Evolutionary conservation across 2,329 filamentous ascomycete species (phyloP).

Genomic region (Thermothelomyces thermophilus): DNA sequence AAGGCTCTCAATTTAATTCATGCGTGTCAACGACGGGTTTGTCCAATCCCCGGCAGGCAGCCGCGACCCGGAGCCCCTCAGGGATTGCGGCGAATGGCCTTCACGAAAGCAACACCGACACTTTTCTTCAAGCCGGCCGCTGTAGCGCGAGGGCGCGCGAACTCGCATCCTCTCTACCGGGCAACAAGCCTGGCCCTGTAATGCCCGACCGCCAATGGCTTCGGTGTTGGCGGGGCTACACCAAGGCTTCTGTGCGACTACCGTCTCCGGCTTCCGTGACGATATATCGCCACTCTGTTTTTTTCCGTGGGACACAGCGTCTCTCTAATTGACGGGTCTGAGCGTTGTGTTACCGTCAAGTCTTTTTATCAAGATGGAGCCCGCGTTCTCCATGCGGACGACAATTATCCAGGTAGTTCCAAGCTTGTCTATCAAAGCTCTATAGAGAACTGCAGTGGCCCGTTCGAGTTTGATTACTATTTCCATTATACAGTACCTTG

Average conservation of each 20-base stretch:
- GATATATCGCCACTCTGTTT: constrained; percentile 16
- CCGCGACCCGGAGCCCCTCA: constrained; percentile 8
- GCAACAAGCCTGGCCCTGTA: not conserved
- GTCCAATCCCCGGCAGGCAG: constrained; percentile 20
- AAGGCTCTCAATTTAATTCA: constrained; percentile 31
- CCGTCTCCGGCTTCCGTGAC: not conserved
- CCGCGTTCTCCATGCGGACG: too few species aligned
- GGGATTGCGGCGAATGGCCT: constrained; percentile 1
- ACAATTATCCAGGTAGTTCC: too few species aligned
- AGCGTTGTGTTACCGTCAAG: constrained; percentile 10
- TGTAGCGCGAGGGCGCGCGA: constrained; percentile 5
- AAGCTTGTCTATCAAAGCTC: too few species aligned
- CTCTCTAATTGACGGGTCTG: constrained; percentile 8
- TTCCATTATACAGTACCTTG: too few species aligned
- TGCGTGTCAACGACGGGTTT: constrained; percentile 31
- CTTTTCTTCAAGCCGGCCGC: constrained; percentile 2
- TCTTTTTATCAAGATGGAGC: constrained; percentile 13
- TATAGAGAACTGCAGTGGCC: too few species aligned
- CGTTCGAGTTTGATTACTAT: too few species aligned
- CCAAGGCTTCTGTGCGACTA: not conserved
- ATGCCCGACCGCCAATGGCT: not conserved
- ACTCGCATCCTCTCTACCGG: not conserved
- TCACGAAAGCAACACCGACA: constrained; percentile 8
- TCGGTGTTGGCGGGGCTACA: not conserved
- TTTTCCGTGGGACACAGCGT: constrained; percentile 14